These are phyloP conservation scores for Themeda triandra DNA, from an alignment of 176 grass and related monocot genomes.

Conservation along the genomic window DNA sequence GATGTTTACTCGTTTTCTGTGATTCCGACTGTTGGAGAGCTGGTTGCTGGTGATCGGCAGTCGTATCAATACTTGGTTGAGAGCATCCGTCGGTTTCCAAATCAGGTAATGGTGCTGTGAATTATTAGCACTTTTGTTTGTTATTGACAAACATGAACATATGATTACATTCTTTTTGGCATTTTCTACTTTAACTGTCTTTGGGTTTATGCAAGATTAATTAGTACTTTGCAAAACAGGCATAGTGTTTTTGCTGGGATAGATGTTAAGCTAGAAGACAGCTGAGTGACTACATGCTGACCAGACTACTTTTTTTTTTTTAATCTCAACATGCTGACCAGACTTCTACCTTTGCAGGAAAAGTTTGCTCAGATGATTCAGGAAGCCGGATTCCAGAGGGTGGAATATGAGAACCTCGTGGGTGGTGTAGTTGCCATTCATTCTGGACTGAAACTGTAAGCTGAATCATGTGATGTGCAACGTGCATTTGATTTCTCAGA, in stretches of 20 bases:
- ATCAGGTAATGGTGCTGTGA: slow-evolving; percentile 38
- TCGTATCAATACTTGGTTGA: neutral
- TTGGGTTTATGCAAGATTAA: neutral
- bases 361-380: slow-evolving; percentile 57
- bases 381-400: slow-evolving; percentile 81
- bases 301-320: no score
- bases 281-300: neutral
- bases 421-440: slow-evolving; percentile 44
- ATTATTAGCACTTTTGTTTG: neutral
- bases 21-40: slow-evolving; percentile 49
- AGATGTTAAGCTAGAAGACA: neutral
- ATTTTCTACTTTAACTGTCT: neutral
- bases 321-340: neutral
- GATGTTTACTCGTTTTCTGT: slow-evolving; percentile 92
- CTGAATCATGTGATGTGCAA: neutral
- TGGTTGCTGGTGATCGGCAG: slow-evolving; percentile 63
- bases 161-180: neutral
- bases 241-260: neutral
- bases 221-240: neutral
- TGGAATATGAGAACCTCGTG: slow-evolving; percentile 92
- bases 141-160: neutral
- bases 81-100: neutral
- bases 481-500: neutral
- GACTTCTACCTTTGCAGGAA: neutral
- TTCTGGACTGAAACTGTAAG: slow-evolving; percentile 61